phyloP scores from a whole-genome alignment of 257 asterid species.

The Jaltomata sinuosa region DNA sequence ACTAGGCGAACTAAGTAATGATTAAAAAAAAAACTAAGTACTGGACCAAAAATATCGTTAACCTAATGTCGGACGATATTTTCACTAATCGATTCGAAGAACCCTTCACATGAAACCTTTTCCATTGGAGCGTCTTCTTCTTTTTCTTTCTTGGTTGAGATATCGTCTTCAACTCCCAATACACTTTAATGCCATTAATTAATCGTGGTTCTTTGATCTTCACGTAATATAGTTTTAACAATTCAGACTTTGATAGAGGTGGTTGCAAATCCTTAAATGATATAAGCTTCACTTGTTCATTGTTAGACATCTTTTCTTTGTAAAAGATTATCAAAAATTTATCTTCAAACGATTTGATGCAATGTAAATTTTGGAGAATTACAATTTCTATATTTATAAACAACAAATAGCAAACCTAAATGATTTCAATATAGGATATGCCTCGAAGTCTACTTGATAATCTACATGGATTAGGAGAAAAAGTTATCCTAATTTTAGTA shows the following conservation, averaged over 20 bases:
- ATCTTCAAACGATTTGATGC: background rate
- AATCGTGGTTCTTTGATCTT: background rate
- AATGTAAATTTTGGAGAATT: background rate
- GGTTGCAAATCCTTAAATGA: background rate
- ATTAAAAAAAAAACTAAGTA: no score
- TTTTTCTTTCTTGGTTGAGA: background rate
- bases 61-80: background rate
- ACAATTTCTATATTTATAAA: background rate
- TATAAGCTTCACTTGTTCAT: background rate
- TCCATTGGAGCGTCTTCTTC: background rate
- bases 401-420: background rate
- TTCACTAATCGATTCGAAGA: background rate
- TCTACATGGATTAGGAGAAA: background rate
- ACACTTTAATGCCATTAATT: background rate
- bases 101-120: background rate
- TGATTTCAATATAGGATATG: background rate
- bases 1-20: no score
- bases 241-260: background rate
- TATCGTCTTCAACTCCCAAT: background rate
- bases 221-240: background rate
- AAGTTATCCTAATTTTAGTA: no score
- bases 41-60: no score
- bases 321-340: background rate
- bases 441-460: background rate
- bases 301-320: background rate